Evolutionary conservation across 805 yeast species (phyloP), one percentile per base, ranked within the genome.

Genomic region (Saccharomycopsis sp.): DNA sequence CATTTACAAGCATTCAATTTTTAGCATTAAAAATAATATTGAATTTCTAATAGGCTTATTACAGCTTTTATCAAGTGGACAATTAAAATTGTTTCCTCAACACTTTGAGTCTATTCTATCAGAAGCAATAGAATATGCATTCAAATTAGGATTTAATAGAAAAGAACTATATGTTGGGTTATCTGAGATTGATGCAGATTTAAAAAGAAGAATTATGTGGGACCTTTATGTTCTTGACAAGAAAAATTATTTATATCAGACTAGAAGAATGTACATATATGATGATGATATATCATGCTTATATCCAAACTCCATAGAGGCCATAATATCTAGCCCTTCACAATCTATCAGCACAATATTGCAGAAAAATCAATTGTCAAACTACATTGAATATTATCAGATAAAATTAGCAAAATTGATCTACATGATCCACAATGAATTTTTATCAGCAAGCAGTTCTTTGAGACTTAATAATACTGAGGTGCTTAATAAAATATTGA

Each of bases 211-310:
- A 28, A 28, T 38, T 22, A 38, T 38, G 41, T 38, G 41, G 41
- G 41, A 38, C 14, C 41, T 38, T 17, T 38, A 28, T 38, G 23
- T 38, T 38, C 19, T 28, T 28, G 35, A 38, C 24, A 38, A 38
- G 24, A 38, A 3, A 17, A 20, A 22, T 17, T 38, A 28, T n/a
- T 17, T 38, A 38, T 38, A 28, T 22, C 20, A 38, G 19, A 29
- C 35, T 14, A 28, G 31, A 22, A 28, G 41, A 23, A 28, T 38
- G n/a, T 21, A 17, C 23, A 38, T 38, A 27, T 38, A 29, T 38
- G 35, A 38, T 38, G 35, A 38, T 13, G 41, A 38, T 38, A 38
- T 38, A 28, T 28, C 41, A 38, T 38, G 41, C 31, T 27, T 28
- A 29, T 38, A 38, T 19, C 41, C 41, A 13, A 38, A 38, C 31